Conservation (phyloP, 176 grass and related monocot species). For the Calamus simplicifolius region DNA sequence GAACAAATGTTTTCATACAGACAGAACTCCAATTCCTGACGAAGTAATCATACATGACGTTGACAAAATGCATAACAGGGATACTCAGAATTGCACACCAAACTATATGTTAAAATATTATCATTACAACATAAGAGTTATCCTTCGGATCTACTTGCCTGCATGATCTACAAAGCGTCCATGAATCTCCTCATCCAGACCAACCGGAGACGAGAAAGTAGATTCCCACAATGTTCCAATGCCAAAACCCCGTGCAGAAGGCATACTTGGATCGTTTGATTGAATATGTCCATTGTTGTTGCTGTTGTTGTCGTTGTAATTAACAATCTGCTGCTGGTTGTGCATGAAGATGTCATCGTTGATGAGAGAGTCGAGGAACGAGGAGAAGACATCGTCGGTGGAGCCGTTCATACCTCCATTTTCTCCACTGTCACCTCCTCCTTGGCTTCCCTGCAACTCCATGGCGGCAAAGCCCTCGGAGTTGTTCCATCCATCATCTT, state of each 20-base stretch:
- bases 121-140: neutral
- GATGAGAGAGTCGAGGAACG: conserved; percentile 19
- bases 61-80: too few species aligned
- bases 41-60: too few species aligned
- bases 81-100: too few species aligned
- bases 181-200: neutral
- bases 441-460: neutral
- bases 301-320: neutral
- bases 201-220: neutral
- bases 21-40: too few species aligned
- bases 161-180: neutral
- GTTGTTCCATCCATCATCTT: too few species aligned
- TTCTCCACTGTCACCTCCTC: neutral
- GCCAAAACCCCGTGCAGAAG: neutral
- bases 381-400: conserved; percentile 11
- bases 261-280: too few species aligned
- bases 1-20: too few species aligned
- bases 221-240: neutral
- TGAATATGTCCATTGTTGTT: neutral
- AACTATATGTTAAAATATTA: too few species aligned
- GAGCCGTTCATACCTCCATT: neutral
- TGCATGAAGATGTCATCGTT: neutral
- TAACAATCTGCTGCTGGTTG: neutral
- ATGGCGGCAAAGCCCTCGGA: too few species aligned
- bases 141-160: neutral